Evolutionary conservation across 768 basidiomycete genomes (phyloP).

Genomic region (Lactarius psammicola): DNA sequence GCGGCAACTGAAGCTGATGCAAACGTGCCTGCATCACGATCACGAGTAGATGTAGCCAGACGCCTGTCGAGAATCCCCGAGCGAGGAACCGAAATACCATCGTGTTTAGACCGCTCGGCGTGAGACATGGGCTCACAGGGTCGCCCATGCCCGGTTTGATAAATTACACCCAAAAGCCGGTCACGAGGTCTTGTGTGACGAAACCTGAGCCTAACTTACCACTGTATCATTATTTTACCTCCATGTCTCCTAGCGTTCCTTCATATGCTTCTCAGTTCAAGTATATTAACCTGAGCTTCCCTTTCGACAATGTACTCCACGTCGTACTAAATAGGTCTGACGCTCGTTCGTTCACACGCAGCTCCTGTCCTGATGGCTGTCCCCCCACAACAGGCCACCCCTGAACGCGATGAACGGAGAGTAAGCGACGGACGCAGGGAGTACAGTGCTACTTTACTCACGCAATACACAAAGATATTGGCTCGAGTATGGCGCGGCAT

Average conservation of each 20-base stretch:
- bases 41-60: background rate
- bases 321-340: constrained; percentile 26
- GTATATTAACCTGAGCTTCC: constrained; percentile 25
- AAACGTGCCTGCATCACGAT: background rate
- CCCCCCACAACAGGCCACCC: constrained; percentile 13
- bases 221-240: too few species aligned
- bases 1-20: too few species aligned
- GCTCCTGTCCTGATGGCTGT: background rate
- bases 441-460: background rate
- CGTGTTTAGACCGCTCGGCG: too few species aligned
- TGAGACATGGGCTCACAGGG: too few species aligned
- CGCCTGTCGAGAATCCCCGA: too few species aligned
- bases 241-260: constrained; percentile 1
- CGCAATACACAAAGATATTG: constrained; percentile 54
- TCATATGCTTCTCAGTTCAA: constrained; percentile 26
- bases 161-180: background rate
- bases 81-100: too few species aligned
- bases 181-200: background rate
- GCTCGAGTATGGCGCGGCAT: constrained; percentile 61
- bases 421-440: constrained; percentile 7
- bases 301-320: constrained; percentile 24
- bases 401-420: constrained; percentile 24
- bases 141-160: too few species aligned
- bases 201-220: too few species aligned
- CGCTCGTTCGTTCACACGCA: background rate